Evolutionary conservation across 306 rosid genomes (phyloP).

Genomic region (Pyrus betulifolia): DNA sequence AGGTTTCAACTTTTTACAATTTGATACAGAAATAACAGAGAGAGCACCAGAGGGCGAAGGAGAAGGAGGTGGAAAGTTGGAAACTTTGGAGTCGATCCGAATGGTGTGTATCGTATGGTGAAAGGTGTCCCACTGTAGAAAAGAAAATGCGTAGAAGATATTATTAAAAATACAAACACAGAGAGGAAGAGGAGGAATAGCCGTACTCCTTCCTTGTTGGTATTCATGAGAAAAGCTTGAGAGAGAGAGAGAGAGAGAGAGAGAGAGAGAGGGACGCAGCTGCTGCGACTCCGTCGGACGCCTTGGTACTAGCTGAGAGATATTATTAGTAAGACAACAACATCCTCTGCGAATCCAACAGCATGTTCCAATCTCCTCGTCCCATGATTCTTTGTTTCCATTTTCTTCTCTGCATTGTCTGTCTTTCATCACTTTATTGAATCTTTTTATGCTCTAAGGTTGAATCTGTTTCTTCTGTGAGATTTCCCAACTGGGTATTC

Average conservation of each 20-base stretch:
- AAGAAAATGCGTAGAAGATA: too few relatives aligned
- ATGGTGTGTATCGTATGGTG: too few relatives aligned
- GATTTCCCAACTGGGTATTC: neutral
- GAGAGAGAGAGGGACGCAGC: neutral
- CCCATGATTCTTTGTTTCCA: neutral
- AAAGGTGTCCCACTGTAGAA: too few relatives aligned
- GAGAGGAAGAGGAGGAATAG: too few relatives aligned
- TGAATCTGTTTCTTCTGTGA: neutral
- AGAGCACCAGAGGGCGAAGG: too few relatives aligned
- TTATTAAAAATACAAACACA: too few relatives aligned
- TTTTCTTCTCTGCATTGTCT: neutral
- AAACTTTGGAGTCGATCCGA: too few relatives aligned
- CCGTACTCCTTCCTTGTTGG: neutral
- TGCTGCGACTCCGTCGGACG: neutral
- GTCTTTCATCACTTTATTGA: neutral
- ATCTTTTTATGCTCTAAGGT: neutral
- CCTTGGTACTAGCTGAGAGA: neutral
- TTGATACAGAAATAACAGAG: too few relatives aligned
- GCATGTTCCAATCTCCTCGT: neutral
- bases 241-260: too few relatives aligned
- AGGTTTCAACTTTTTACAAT: too few relatives aligned
- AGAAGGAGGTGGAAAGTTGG: too few relatives aligned
- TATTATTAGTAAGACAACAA: neutral
- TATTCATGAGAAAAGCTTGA: neutral
- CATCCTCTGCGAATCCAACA: neutral